phyloP scores from a whole-genome alignment of 1,139 yeast species.

The Hemisphaericaspora subhashii region DNA sequence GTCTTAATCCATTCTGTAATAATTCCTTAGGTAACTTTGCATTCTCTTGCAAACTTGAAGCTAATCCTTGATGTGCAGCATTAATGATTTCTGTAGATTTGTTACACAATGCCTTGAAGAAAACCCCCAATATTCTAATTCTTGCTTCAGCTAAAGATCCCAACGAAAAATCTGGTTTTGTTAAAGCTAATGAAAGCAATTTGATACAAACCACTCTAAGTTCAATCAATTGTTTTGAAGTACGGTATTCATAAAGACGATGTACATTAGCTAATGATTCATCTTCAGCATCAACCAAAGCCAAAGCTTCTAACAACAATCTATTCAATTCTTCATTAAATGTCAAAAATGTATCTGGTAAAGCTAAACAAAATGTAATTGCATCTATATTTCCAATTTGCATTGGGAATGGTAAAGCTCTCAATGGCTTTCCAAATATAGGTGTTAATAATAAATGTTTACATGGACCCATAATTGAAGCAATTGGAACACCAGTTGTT shows the following conservation, averaged over 20 bases:
- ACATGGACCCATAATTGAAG: slow-evolving; percentile 78
- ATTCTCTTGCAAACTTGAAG: slow-evolving; percentile 80
- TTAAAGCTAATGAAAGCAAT: slow-evolving; percentile 77
- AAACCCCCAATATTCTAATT: slow-evolving; percentile 85
- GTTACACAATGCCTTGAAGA: slow-evolving; percentile 89
- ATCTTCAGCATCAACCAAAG: slow-evolving; percentile 96
- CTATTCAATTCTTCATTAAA: slow-evolving; percentile 88
- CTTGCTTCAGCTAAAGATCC: slow-evolving; percentile 82
- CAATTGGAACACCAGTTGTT: slow-evolving; percentile 65
- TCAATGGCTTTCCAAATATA: slow-evolving; percentile 91
- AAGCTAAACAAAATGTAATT: slow-evolving; percentile 79
- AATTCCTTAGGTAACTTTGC: slow-evolving; percentile 90
- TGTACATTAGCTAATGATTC: slow-evolving; percentile 89
- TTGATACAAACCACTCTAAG: slow-evolving; percentile 87
- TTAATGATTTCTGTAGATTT: slow-evolving; percentile 84
- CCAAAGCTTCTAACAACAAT: slow-evolving; percentile 83
- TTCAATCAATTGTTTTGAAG: slow-evolving; percentile 83
- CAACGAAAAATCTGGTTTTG: slow-evolving; percentile 74
- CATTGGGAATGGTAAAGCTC: slow-evolving; percentile 98
- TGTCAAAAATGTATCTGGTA: slow-evolving; percentile 78
- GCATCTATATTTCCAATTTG: slow-evolving; percentile 98
- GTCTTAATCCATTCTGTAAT: slow-evolving; percentile 88
- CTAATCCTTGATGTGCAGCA: slow-evolving; percentile 89
- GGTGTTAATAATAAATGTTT: slow-evolving; percentile 84
- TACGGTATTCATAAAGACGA: slow-evolving; percentile 79